Percentiles rank a stretch among this genome's conserved stretches.
Evolutionary conservation across 192 early-diverging fungal species (phyloP).

Genomic region (Coemansia aciculifera): DNA sequence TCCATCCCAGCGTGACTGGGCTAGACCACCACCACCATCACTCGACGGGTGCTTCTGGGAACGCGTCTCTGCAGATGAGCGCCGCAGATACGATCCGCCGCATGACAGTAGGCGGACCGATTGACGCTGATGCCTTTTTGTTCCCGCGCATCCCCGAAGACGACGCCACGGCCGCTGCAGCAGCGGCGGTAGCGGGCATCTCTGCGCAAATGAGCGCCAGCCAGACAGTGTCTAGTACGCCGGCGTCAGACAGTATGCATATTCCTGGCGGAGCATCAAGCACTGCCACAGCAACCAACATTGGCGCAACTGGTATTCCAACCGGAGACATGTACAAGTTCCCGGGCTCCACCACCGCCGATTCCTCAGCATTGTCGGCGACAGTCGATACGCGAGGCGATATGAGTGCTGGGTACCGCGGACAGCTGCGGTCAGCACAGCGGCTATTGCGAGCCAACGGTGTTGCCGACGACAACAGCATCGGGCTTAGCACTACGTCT

Average conservation of each 20-base stretch:
- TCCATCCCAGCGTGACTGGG: slow-evolving; percentile 21
- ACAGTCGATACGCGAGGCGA: background rate
- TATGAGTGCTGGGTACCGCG: slow-evolving; percentile 18
- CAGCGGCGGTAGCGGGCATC: slow-evolving; percentile 23
- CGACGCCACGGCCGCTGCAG: slow-evolving; percentile 22
- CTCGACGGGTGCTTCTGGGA: background rate
- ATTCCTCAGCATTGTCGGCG: background rate
- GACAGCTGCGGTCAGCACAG: slow-evolving; percentile 42
- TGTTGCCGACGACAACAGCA: slow-evolving; percentile 52
- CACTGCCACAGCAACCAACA: background rate
- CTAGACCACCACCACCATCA: slow-evolving; percentile 22
- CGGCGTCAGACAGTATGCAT: background rate
- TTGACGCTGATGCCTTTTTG: slow-evolving; percentile 37
- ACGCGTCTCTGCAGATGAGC: slow-evolving; percentile 21
- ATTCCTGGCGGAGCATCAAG: background rate
- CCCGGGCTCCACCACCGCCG: background rate
- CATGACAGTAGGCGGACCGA: slow-evolving; percentile 47
- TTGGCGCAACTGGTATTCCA: background rate
- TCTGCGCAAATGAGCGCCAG: slow-evolving; percentile 24
- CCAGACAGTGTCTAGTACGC: slow-evolving; percentile 11
- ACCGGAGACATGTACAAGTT: slow-evolving; percentile 14
- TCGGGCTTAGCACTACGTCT: slow-evolving; percentile 45
- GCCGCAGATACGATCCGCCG: slow-evolving; percentile 40
- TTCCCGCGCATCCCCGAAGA: slow-evolving; percentile 54
- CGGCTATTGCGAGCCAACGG: slow-evolving; percentile 44